Base-by-base conservation (phyloP, 2,329 filamentous ascomycete species). In the Aspergillus sclerotialis region DNA sequence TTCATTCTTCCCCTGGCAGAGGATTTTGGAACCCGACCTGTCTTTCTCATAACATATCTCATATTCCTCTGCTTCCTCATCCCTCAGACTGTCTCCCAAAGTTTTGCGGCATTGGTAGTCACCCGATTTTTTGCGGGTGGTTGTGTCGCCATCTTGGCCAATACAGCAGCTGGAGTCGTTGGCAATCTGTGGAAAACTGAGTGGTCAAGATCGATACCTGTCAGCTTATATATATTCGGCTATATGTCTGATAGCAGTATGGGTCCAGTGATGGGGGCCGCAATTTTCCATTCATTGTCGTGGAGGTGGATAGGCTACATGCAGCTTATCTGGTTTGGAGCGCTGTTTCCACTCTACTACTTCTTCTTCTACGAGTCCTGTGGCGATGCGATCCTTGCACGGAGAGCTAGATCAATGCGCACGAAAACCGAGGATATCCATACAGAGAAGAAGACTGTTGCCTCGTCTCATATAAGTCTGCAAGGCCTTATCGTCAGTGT, bases 91-190 rank as follows among this genome's bases (percentile, higher is more conserved):
- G 36, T 68, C 7, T 66, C 67, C 0, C 56, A 56, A 10, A 69
- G 67, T 38, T 69, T 68, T 32, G 65, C 64, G 7, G 68, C 67
- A 0, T 37, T 70, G 4, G 49, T 70, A 2, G 52, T 66, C 3
- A 63, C 60, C 2, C 55, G 67, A 0, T 63, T 67, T 30, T 61
- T 70, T n/a, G 62, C 61, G 2, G 67, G 67, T 2, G 57, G 61
- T 2, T 62, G 57, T 36, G 60, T 63, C 6, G 55, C 61, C 1
- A 56, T 65, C 4, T 47, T 65, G 1, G 57, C 58, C 2, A 67
- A 68, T 34, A 53, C 50, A 4, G 40, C 48, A 3, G 56, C 50
- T 10, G 49, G 51, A 2, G 44, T 54, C 4, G 48, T 55, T 19
- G 48, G 47, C 1, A 55, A 60, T 33, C 28, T 60, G 2, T 59